Conservation (phyloP, 495 filamentous ascomycete genomes). For the Podospora tetraspora region DNA sequence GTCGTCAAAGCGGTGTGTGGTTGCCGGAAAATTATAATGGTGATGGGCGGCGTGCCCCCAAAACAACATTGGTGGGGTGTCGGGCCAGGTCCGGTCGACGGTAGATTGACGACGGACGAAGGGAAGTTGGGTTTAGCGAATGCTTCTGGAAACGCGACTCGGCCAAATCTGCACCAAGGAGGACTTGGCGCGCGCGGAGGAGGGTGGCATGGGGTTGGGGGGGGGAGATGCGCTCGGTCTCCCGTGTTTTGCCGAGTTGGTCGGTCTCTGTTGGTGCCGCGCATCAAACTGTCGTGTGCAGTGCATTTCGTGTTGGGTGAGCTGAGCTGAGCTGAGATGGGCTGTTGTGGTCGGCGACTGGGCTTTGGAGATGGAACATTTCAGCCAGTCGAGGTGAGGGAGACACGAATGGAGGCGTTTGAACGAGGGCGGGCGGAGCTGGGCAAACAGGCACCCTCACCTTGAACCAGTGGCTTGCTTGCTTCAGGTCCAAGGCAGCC, state of each 20-base stretch:
- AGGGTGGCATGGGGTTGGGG: not conserved
- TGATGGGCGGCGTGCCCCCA: not conserved
- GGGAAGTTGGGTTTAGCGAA: not conserved
- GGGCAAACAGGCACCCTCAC: not conserved
- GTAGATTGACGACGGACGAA: conserved; percentile 6
- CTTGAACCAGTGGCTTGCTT: not conserved
- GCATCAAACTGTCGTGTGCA: not conserved
- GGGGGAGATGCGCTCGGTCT: not conserved
- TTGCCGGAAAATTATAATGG: conserved; percentile 10
- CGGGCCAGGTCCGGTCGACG: not conserved
- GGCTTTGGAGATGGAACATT: not conserved
- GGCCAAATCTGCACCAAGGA: not conserved
- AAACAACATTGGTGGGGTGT: not conserved
- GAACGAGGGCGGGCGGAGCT: not conserved
- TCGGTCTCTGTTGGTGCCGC: not conserved
- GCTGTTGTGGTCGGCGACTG: not conserved
- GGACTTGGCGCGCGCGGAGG: not conserved
- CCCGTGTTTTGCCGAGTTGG: not conserved
- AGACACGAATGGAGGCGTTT: no score
- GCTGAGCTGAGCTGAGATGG: not conserved
- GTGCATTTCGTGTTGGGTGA: not conserved
- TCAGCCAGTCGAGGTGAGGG: not conserved
- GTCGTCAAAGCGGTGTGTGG: conserved; percentile 9
- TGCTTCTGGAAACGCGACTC: conserved; percentile 13
- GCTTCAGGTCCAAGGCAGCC: not conserved